Base-by-base conservation (phyloP, 2,329 filamentous ascomycete species). In the Verticillium isaacii region DNA sequence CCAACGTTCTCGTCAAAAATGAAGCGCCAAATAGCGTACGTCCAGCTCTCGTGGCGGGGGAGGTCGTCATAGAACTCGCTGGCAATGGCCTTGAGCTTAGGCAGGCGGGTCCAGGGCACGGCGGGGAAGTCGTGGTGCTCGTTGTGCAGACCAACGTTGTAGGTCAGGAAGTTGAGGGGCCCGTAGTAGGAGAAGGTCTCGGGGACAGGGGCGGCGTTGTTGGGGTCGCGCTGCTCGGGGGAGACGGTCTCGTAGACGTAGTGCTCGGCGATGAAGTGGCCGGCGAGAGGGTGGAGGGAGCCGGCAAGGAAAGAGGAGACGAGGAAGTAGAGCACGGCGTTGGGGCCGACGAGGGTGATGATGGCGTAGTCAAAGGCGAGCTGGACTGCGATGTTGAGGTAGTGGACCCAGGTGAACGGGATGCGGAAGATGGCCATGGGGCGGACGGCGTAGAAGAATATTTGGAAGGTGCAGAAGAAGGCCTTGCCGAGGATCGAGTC, bases 101-200 rank as follows among this genome's bases (percentile, higher is more conserved):
- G 90, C 45, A 99, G 83, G 36, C 90, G 84, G 11, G 93, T 97
- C 95, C 95, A 99, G 0, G 95, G 94, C 56, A 99, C 86, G 57
- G 95, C 95, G 12, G 95, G 95, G 78, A 99, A 99, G 76, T 99
- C 95, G 75, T 99, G 95, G 77, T 99, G 95, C 81, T 99, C 95
- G 74, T 99, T 99, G 81, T 99, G 95, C 71, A 97, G 80, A 60
- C 95, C 95, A 56, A 99, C 95, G 70, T 99, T 99, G 82, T 98
- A 99, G 1, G 93, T 97, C 58, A 99, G 78, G 70, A 93, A 78
- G 78, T 99, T 99, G 66, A 98, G 84, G 0, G 90, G 86, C 0
- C 95, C 95, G 74, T 99, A 99, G 84, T 99, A 99, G 57, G 90
- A 94, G 79, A 92, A 99, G 1, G 95, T 99, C 82, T 99, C 95